Base-by-base conservation (phyloP, 2,329 filamentous ascomycete genomes). In the Amylocarpus encephaloides region DNA sequence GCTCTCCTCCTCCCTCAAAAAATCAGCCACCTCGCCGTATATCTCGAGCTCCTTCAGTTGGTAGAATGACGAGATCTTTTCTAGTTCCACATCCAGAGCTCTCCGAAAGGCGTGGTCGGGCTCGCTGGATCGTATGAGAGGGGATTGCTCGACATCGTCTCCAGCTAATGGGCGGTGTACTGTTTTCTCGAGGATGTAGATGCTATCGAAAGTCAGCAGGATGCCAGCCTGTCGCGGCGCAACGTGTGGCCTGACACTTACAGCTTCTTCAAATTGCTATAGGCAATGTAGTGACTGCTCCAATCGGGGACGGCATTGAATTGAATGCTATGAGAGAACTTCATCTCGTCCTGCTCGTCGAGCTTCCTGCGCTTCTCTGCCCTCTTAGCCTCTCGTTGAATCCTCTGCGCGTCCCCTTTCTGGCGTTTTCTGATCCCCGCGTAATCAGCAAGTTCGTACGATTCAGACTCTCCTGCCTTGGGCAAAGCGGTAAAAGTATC, bases 291-390 rank as follows among this genome's bases (percentile, higher is more conserved):
- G 70, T 97, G 83, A 64, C 85, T 91, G 74, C 89, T 96, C 93
- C 93, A 98, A 71, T 98, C 93, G n/a, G 93, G 93, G 62, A 98
- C 93, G 57, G 93, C 91, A 74, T 98, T 98, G 74, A 98, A 98
- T 76, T 98, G 93, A 62, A 98, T 85, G 71, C 92, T 97, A 70
- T 98, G 93, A 15, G 92, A 97, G 77, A 98, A 98, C 84, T 97
- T 97, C 93, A 98, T 98, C 66, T 89, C 88, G 82, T 86, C 83
- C 59, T 76, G 79, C 61, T 83, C 75, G 62, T 87, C 80, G 63
- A 91, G 82, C 76, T 80, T 79, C 65, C 74, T 73, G 68, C 81
- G 78, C 74, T 90, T 90, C 67, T 77, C 73, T 59, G 71, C 70
- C 64, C 76, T 72, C 68, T 79, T 83, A 15, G 52, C 54, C 19